Conservation (phyloP, 1,284 basidiomycete genomes). For the Somion occarium region DNA sequence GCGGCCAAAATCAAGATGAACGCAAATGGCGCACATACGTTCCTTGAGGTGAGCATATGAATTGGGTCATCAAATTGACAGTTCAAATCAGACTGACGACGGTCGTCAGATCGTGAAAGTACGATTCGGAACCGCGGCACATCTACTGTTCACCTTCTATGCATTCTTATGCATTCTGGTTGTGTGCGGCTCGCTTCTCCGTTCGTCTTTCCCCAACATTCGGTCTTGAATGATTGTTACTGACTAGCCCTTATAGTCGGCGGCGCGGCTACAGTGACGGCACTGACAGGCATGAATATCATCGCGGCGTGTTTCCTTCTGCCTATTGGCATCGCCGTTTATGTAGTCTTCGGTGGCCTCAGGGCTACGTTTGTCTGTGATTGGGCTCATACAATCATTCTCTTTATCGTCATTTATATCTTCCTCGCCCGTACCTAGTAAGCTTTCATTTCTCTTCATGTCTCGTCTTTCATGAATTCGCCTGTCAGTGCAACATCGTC, state of each 20-base stretch:
- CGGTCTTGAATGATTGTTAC: background rate
- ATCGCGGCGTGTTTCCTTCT: conserved; percentile 79
- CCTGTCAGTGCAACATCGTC: conserved; percentile 46
- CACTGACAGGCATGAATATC: conserved; percentile 80
- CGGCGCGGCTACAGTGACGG: conserved; percentile 74
- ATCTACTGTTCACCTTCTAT: conserved; percentile 78
- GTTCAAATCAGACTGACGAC: background rate
- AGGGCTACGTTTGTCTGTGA: conserved; percentile 53
- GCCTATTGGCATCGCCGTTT: conserved; percentile 44
- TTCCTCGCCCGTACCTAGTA: conserved; percentile 40
- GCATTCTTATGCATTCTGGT: conserved; percentile 74
- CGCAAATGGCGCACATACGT: conserved; percentile 55
- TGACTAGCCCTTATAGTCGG: conserved; percentile 37
- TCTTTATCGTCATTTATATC: conserved; percentile 43
- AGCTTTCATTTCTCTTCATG: conserved; percentile 12
- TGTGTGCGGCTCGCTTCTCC: conserved; percentile 55
- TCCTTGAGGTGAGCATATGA: conserved; percentile 38
- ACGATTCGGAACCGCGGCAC: conserved; percentile 74
- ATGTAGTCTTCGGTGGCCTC: conserved; percentile 47
- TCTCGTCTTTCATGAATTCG: conserved; percentile 10
- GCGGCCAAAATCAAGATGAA: conserved; percentile 73
- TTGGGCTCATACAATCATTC: conserved; percentile 44
- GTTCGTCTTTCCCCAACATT: conserved; percentile 34
- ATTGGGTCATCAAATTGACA: background rate
- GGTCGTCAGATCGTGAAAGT: conserved; percentile 51